Evolutionary conservation across 1,284 basidiomycete species (phyloP).

Genomic region (Mycena sp.): DNA sequence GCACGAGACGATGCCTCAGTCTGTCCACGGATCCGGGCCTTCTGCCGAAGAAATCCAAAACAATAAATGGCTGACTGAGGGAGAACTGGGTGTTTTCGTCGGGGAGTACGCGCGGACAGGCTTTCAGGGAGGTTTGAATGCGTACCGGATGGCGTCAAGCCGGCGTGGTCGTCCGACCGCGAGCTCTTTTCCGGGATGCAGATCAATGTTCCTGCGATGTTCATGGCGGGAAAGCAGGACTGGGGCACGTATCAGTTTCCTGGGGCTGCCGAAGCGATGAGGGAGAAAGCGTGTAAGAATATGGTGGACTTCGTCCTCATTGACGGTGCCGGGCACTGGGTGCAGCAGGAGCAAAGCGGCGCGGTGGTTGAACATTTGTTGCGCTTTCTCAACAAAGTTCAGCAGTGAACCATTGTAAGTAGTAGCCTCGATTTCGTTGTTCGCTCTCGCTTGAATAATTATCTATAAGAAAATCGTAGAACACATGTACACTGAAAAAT

Average conservation of each 20-base stretch:
- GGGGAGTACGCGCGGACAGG: constrained; percentile 61
- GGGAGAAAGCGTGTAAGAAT: constrained; percentile 39
- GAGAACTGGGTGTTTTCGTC: constrained; percentile 58
- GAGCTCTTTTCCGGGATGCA: constrained; percentile 49
- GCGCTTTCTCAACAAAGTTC: constrained; percentile 46
- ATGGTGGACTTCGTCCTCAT: constrained; percentile 63
- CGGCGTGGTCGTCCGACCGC: constrained; percentile 44
- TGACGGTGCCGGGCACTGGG: constrained; percentile 71
- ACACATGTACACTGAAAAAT: no score
- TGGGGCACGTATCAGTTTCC: constrained; percentile 69
- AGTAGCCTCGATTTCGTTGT: no score
- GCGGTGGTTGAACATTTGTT: constrained; percentile 50
- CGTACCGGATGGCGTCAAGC: constrained; percentile 53
- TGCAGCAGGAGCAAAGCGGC: constrained; percentile 61
- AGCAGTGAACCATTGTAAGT: no score
- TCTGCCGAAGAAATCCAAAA: constrained; percentile 41
- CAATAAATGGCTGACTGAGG: constrained; percentile 58
- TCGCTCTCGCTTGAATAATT: no score
- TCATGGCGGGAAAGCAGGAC: constrained; percentile 61
- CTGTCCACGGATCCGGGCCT: constrained; percentile 44
- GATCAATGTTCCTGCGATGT: constrained; percentile 62
- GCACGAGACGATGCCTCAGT: constrained; percentile 60
- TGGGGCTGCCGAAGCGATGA: constrained; percentile 54
- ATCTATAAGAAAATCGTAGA: no score
- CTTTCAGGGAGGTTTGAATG: constrained; percentile 70